Conservation (phyloP, 2,329 filamentous ascomycete species). For the Pestalotiopsis sp. region DNA sequence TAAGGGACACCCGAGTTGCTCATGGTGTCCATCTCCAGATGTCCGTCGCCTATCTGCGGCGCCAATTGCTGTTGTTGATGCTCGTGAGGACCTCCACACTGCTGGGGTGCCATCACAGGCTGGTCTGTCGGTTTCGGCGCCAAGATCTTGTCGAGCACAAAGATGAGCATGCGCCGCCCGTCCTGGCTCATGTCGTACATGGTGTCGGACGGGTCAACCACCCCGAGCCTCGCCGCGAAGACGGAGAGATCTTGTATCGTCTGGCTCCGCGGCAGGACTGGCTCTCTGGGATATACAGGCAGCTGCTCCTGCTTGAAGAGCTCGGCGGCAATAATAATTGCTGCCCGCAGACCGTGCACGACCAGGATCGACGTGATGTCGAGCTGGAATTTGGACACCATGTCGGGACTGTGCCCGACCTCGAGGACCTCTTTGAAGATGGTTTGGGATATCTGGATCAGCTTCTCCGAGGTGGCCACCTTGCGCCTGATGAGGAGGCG, state of each 20-base stretch:
- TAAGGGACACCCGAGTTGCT: slow-evolving; percentile 20
- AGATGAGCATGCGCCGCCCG: slow-evolving; percentile 36
- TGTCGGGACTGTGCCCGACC: slow-evolving; percentile 32
- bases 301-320: slow-evolving; percentile 37
- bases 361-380: slow-evolving; percentile 33
- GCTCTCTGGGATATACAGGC: slow-evolving; percentile 34
- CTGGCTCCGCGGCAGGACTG: slow-evolving; percentile 35
- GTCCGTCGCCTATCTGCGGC: slow-evolving; percentile 3
- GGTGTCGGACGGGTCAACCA: slow-evolving; percentile 33
- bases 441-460: slow-evolving; percentile 30
- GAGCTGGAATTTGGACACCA: slow-evolving; percentile 29
- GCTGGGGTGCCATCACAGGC: slow-evolving; percentile 11
- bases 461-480: slow-evolving; percentile 33
- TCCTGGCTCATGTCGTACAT: slow-evolving; percentile 35
- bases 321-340: slow-evolving; percentile 37
- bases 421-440: slow-evolving; percentile 36
- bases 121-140: slow-evolving; percentile 23
- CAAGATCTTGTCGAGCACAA: slow-evolving; percentile 38
- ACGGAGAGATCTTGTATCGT: slow-evolving; percentile 40
- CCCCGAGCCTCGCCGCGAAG: slow-evolving; percentile 35
- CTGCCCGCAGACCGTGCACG: slow-evolving; percentile 35
- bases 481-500: slow-evolving; percentile 36
- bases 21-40: slow-evolving; percentile 20
- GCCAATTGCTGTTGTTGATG: not conserved
- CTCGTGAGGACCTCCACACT: slow-evolving; percentile 17